These are phyloP conservation scores for Scheffersomyces quercinus DNA, from an alignment of 1,139 yeast genomes.

Conservation along the genomic window DNA sequence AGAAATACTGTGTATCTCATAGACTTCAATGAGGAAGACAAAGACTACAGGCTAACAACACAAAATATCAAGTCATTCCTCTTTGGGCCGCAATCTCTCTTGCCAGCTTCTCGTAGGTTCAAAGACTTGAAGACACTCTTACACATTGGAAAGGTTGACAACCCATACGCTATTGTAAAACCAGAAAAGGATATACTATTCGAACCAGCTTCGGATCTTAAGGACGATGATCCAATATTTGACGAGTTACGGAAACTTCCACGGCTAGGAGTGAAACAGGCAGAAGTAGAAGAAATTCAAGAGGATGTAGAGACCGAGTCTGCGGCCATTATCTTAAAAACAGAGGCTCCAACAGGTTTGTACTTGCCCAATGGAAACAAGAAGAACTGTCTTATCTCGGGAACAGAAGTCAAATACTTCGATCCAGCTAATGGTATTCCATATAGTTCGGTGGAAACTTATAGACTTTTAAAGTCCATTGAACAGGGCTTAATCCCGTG, in stretches of 20 bases:
- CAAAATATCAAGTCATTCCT: conserved; percentile 43
- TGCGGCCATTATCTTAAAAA: conserved; percentile 49
- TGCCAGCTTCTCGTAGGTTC: conserved; percentile 54
- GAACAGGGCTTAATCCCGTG: conserved; percentile 70
- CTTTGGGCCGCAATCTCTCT: conserved; percentile 60
- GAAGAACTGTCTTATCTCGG: conserved; percentile 74
- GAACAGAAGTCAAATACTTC: conserved; percentile 76
- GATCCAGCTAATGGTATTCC: conserved; percentile 89
- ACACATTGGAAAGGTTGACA: conserved; percentile 45
- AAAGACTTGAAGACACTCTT: conserved; percentile 57
- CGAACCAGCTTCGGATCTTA: conserved; percentile 33
- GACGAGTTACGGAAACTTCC: conserved; percentile 60
- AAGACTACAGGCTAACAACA: conserved; percentile 21
- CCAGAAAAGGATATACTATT: conserved; percentile 40
- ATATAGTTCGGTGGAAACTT: conserved; percentile 79
- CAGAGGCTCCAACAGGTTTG: conserved; percentile 75
- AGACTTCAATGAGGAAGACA: conserved; percentile 40
- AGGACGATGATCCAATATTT: conserved; percentile 43
- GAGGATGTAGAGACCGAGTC: conserved; percentile 42
- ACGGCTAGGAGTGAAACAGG: conserved; percentile 62
- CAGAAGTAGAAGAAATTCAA: conserved; percentile 44
- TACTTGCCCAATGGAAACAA: conserved; percentile 70
- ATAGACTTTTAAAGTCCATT: conserved; percentile 65
- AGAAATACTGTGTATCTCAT: conserved; percentile 50
- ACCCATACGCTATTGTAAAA: conserved; percentile 40